Base-by-base conservation (phyloP, 768 basidiomycete genomes). In the Trametopsis cervina region DNA sequence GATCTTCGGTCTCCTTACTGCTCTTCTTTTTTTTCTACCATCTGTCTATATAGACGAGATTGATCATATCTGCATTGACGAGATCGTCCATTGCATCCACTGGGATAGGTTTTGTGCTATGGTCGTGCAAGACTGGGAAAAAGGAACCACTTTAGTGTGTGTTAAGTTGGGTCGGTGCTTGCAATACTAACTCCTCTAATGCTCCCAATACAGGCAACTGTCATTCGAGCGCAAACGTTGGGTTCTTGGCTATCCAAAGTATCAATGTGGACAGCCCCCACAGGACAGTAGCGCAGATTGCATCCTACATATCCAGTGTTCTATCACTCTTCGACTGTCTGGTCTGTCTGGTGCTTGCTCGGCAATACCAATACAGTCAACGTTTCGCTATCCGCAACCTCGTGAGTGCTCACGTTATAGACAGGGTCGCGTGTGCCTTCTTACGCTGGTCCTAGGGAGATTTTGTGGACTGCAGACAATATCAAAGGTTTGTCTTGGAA, bases 41-140 rank as follows among this genome's bases (percentile, higher is more conserved):
- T 63, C 74, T 29, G 60, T 70, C 10, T 75, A 78, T 50, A 58
- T 77, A 11, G 63, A 60, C 12, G 55, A 64, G 27, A 50, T 83
- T 36, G 69, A 78, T 44, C 69, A 61, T 15, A 70, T 77, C 37
- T 81, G 68, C 62, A 68, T 77, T 1, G 80, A 82, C 53, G 55
- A 61, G 0, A 63, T 73, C 15, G 66, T 72, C 42, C 67, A 68
- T 47, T 58, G 61, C 23, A 57, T 60, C 11, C 60, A 62, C 7
- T 82, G 79, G 78, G 60, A 64, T 3, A 60, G 62, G 15, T 74
- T 76, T 33, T 65, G 79, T 40, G 46, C 46, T 11, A 71, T 71
- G 24, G 56, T 80, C 23, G 70, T 66, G 22, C 64, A 66, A 4
- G 44, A 51, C 13, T 51, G 50, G 50, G 38, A 51, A 25, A 40